Conservation (phyloP, 371 early-diverging fungal genomes). For the Mucor racemosus region DNA sequence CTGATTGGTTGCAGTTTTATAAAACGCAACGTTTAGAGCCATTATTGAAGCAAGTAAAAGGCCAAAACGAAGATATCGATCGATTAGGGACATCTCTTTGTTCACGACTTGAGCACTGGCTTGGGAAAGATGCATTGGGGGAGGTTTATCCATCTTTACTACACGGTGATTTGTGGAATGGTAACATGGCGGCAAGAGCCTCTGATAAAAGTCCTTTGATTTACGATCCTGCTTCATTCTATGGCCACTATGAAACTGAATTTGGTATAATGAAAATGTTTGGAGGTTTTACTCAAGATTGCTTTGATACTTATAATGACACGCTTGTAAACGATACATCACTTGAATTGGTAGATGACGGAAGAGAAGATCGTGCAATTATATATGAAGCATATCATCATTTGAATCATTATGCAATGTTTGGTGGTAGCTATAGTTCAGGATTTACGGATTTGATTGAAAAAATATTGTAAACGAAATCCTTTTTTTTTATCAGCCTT, state of each 20-base stretch:
- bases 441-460: conserved; percentile 30
- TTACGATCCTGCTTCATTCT: conserved; percentile 41
- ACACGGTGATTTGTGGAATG: conserved; percentile 46
- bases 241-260: conserved; percentile 43
- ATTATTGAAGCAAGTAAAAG: conserved; percentile 18
- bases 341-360: neutral
- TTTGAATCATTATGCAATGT: conserved; percentile 44
- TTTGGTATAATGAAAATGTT: conserved; percentile 47
- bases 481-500: too few species aligned
- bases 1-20: conserved; percentile 34
- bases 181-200: conserved; percentile 33
- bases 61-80: conserved; percentile 16
- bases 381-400: conserved; percentile 43
- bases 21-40: conserved; percentile 32
- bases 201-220: conserved; percentile 25
- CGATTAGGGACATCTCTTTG: conserved; percentile 1
- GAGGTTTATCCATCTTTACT: conserved; percentile 14
- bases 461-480: conserved; percentile 22
- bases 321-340: neutral
- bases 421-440: conserved; percentile 36
- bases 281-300: conserved; percentile 29
- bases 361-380: conserved; percentile 21
- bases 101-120: conserved; percentile 21
- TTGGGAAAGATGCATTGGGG: conserved; percentile 12
- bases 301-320: conserved; percentile 24